Conservation (phyloP, 2,329 filamentous ascomycete genomes). For the Xylariaceae sp. region DNA sequence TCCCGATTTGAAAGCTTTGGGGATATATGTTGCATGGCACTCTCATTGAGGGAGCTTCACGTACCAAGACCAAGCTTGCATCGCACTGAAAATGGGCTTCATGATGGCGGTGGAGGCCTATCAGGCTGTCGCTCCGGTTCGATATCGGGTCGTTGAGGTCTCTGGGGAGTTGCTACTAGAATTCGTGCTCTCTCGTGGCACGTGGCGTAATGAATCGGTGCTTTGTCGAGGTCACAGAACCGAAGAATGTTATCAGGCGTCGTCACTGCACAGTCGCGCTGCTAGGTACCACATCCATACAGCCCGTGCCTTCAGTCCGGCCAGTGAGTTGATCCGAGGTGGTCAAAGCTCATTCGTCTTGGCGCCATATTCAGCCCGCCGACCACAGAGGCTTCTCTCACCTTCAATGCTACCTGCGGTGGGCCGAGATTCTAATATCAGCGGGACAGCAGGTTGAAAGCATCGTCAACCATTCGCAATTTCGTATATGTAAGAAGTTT, state of each 20-base stretch:
- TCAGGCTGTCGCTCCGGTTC: not conserved
- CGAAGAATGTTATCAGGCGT: not conserved
- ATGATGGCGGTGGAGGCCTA: conserved; percentile 48
- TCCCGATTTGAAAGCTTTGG: not conserved
- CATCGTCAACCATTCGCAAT: too few relatives aligned
- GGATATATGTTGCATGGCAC: conserved; percentile 1
- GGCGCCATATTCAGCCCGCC: too few relatives aligned
- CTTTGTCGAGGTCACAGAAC: not conserved
- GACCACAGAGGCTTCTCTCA: too few relatives aligned
- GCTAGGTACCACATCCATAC: not conserved
- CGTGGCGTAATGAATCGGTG: too few relatives aligned
- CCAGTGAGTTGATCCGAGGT: not conserved
- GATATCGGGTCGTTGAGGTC: not conserved
- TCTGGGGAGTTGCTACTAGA: not conserved
- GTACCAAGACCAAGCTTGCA: conserved; percentile 95
- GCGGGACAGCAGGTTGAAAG: too few relatives aligned
- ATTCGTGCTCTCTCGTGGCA: not conserved
- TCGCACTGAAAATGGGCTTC: conserved; percentile 90
- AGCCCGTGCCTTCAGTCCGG: not conserved
- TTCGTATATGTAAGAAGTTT: too few relatives aligned
- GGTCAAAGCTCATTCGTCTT: not conserved
- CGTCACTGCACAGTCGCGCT: too few relatives aligned
- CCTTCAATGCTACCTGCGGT: too few relatives aligned
- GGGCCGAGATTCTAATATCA: too few relatives aligned
- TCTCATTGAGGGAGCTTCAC: conserved; percentile 27